A percentile compares a stretch with the other conserved stretches of the same genome.
Conservation (phyloP, 2,329 filamentous ascomycete genomes). For the Pseudogymnoascus sp. region DNA sequence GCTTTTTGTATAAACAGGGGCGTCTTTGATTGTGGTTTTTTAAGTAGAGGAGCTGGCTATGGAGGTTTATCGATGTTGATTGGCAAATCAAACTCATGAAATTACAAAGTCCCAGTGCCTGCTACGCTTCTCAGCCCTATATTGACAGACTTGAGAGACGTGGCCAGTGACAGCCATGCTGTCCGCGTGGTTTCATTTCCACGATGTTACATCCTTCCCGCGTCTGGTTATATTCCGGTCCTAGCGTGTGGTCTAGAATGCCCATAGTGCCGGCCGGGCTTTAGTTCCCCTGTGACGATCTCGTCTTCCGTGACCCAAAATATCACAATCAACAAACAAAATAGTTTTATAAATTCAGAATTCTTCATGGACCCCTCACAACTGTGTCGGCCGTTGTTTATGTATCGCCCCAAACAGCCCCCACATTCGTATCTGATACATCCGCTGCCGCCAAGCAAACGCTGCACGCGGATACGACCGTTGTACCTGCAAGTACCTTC, state of each 20-base stretch:
- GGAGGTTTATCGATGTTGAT: background rate
- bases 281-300: background rate
- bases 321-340: background rate
- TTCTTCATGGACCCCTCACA: background rate
- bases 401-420: background rate
- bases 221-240: background rate
- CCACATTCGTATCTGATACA: background rate
- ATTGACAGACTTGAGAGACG: background rate
- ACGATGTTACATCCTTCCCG: background rate
- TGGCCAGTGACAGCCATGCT: background rate
- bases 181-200: background rate
- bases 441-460: background rate
- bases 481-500: conserved; percentile 7
- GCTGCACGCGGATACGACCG: background rate
- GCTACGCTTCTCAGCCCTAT: background rate
- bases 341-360: background rate
- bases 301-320: background rate
- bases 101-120: background rate
- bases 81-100: background rate
- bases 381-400: background rate
- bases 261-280: background rate
- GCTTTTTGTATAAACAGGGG: conserved; percentile 7
- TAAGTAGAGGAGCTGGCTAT: background rate
- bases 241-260: background rate
- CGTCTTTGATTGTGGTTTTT: background rate